Percentiles rank a stretch among this genome's conserved stretches.
phyloP scores from a whole-genome alignment of 2,329 filamentous ascomycete species.

The Rugonectria rugulosa region DNA sequence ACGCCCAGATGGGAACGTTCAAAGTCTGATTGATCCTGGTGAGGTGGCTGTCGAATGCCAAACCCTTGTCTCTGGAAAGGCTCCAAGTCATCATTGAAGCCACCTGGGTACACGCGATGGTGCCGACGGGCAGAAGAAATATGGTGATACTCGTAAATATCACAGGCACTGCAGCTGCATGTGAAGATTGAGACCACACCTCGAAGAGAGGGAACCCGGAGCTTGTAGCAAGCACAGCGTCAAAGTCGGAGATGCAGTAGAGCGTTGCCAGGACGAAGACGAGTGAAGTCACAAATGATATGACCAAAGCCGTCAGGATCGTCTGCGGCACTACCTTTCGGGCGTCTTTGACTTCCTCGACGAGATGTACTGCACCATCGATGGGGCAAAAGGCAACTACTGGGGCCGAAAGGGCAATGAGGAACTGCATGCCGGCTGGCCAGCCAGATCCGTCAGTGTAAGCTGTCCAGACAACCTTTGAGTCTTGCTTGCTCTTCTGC shows the following conservation, averaged over 20 bases:
- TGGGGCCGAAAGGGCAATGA: background rate
- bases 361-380: slow-evolving; percentile 3
- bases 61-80: background rate
- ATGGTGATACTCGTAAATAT: slow-evolving; percentile 4
- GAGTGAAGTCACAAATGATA: background rate
- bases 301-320: background rate
- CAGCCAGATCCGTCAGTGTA: background rate
- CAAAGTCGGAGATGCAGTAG: slow-evolving; percentile 1
- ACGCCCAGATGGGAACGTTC: background rate
- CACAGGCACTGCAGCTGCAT: background rate
- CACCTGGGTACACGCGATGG: slow-evolving; percentile 1
- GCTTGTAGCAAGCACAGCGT: background rate
- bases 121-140: background rate
- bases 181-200: background rate
- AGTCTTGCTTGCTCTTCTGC: background rate
- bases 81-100: slow-evolving; percentile 10
- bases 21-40: background rate
- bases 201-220: slow-evolving; percentile 5
- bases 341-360: background rate
- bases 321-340: slow-evolving; percentile 1
- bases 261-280: background rate
- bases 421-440: background rate
- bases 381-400: background rate
- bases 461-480: background rate
- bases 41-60: background rate